Conservation (phyloP, 2,329 filamentous ascomycete genomes). For the Didymella keratinophila region DNA sequence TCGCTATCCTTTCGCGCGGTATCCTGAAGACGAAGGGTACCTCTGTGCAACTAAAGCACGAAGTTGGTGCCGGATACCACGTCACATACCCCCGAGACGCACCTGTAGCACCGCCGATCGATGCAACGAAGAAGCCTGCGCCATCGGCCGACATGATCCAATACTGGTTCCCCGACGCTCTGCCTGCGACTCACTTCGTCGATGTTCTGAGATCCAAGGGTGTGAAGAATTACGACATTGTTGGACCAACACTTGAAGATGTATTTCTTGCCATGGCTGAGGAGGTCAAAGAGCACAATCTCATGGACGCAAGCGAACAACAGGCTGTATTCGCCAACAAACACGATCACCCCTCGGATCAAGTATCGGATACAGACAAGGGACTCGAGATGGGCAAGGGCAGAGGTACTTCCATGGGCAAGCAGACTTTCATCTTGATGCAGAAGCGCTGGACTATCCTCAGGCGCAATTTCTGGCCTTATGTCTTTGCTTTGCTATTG, state of each 20-base stretch:
- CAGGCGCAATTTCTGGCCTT: conserved; percentile 79
- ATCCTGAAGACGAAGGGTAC: conserved; percentile 82
- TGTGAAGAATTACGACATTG: conserved; percentile 81
- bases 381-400: conserved; percentile 68
- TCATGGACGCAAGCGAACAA: conserved; percentile 38
- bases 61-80: conserved; percentile 82
- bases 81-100: conserved; percentile 58
- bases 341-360: conserved; percentile 39
- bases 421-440: conserved; percentile 78
- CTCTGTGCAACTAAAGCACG: conserved; percentile 84
- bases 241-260: conserved; percentile 89
- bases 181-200: conserved; percentile 75
- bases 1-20: conserved; percentile 86
- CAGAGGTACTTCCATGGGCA: conserved; percentile 70
- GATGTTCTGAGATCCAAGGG: conserved; percentile 70
- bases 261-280: conserved; percentile 88
- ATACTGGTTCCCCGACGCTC: conserved; percentile 75
- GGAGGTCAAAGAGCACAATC: conserved; percentile 69
- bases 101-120: conserved; percentile 60
- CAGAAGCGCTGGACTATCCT: conserved; percentile 79
- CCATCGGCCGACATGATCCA: conserved; percentile 70
- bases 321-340: conserved; percentile 23
- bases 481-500: conserved; percentile 75
- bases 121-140: conserved; percentile 53
- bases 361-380: conserved; percentile 41